Percentiles rank a stretch among this genome's conserved stretches.
Evolutionary conservation across 768 basidiomycete genomes (phyloP).

Genomic region (Gymnopilus junonius): DNA sequence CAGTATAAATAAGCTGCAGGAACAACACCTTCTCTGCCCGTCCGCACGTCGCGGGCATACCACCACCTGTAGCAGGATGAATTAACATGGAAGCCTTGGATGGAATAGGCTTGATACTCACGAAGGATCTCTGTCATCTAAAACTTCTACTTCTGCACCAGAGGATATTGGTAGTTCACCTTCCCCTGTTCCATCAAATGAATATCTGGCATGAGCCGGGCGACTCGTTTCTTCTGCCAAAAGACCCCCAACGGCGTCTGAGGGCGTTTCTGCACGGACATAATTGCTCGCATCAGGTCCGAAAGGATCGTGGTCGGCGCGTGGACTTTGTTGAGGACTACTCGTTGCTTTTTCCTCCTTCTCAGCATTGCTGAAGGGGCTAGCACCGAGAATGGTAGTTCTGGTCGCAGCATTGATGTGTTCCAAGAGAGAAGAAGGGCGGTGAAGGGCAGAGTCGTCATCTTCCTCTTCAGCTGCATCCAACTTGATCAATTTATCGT

Average conservation of each 20-base stretch:
- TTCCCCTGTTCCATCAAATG: conserved; percentile 78
- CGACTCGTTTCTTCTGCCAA: conserved; percentile 70
- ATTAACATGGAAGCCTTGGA: conserved; percentile 18
- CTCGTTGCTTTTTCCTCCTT: conserved; percentile 56
- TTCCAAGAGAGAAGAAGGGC: conserved; percentile 86
- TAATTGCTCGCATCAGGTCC: conserved; percentile 79
- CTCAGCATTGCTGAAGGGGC: conserved; percentile 45
- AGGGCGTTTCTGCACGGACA: conserved; percentile 80
- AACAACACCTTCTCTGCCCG: conserved; percentile 87
- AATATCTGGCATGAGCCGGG: conserved; percentile 80
- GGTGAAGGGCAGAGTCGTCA: conserved; percentile 75
- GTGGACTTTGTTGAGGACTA: conserved; percentile 30
- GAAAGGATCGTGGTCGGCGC: conserved; percentile 58
- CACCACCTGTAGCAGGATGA: conserved; percentile 71
- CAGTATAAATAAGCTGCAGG: conserved; percentile 92
- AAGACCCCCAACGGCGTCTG: conserved; percentile 69
- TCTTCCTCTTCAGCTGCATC: conserved; percentile 72
- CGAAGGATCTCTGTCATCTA: conserved; percentile 83
- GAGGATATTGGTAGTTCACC: conserved; percentile 75
- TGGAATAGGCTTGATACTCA: conserved; percentile 43
- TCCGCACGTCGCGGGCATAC: conserved; percentile 83
- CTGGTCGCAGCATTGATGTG: conserved; percentile 92
- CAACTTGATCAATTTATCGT: conserved; percentile 69
- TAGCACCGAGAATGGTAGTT: conserved; percentile 73
- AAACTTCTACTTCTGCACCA: conserved; percentile 73